Conservation (phyloP, 2,329 filamentous ascomycete genomes). For the Fusarium chaquense region DNA sequence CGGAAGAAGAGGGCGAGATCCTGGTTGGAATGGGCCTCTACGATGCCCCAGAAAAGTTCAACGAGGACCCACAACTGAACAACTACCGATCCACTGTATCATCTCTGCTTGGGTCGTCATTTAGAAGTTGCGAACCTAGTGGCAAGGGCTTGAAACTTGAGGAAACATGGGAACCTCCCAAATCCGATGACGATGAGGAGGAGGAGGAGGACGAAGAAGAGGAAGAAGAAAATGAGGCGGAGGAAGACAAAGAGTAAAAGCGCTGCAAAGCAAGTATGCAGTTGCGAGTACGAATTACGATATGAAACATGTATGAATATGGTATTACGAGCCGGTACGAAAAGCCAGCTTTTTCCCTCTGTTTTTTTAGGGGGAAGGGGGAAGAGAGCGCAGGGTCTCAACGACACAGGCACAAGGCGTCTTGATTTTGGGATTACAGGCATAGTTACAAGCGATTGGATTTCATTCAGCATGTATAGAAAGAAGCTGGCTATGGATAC, state of each 20-base stretch:
- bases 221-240: constrained; percentile 54
- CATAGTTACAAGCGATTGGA: constrained; percentile 23
- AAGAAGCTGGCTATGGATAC: constrained; percentile 40
- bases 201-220: constrained; percentile 61
- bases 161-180: constrained; percentile 80
- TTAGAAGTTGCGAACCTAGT: constrained; percentile 59
- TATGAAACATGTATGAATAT: constrained; percentile 34
- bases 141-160: constrained; percentile 85
- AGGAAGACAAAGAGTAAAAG: constrained; percentile 40
- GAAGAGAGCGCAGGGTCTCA: constrained; percentile 17
- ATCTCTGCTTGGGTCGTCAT: constrained; percentile 65
- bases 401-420: constrained; percentile 24
- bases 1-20: constrained; percentile 74
- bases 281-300: constrained; percentile 38
- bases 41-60: constrained; percentile 72
- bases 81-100: constrained; percentile 67
- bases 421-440: constrained; percentile 22
- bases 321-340: constrained; percentile 15
- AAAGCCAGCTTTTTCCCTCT: constrained; percentile 11
- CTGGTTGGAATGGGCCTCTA: constrained; percentile 87
- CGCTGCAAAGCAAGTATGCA: constrained; percentile 36
- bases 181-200: constrained; percentile 69
- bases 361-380: not conserved
- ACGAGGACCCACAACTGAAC: constrained; percentile 63
- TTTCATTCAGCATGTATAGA: constrained; percentile 34